Evolutionary conservation across 169 alveolate genomes (phyloP), one percentile per base, ranked within the genome.

Genomic region (Babesia caballi): DNA sequence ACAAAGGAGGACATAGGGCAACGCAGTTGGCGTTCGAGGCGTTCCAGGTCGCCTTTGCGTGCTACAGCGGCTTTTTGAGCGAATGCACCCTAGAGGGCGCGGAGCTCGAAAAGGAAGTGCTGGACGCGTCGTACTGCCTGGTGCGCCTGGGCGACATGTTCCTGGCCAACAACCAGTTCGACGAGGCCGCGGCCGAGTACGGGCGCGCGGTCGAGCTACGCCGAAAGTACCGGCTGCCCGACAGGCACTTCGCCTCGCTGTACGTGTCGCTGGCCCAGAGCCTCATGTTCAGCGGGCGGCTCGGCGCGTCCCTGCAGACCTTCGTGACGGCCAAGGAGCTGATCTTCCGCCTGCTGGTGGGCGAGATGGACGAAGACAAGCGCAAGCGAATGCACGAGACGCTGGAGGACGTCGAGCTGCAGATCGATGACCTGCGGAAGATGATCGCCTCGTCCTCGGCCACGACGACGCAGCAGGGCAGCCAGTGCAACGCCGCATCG

Each of bases 181-280:
- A 56, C 23, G 83, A 67, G 71, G 75, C 88, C 21, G 73, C 82
- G 0, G 36, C 21, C 67, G 88, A 80, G 23, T 80, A 69, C 40
- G 66, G 63, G 27, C 66, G 69, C 15, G 88, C 88, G 12, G 54
- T 80, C 30, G 70, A 80, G 44, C 33, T 80, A 46, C 69, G 88
- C n/a, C 52, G 58, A n/a, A 27, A 49, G 77, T 38, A 69, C 38
- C n/a, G 41, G 1, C 53, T 80, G 49, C 53, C 58, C 17, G 68
- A 44, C 9, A 63, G 63, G 17, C 76, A 80, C 46, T 17, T 80
- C 36, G 82, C 80, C 14, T 69, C 83, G 17, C 50, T 67, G n/a
- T 80, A 80, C 60, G 53, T 80, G 59, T 80, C 88, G n/a, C 46
- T 80, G 66, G 82, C 88, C 2, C 88, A 80, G 30, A 41, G 88